phyloP scores from a whole-genome alignment of 345 rosid species.

The thale cress (Arabidopsis thaliana) region DNA sequence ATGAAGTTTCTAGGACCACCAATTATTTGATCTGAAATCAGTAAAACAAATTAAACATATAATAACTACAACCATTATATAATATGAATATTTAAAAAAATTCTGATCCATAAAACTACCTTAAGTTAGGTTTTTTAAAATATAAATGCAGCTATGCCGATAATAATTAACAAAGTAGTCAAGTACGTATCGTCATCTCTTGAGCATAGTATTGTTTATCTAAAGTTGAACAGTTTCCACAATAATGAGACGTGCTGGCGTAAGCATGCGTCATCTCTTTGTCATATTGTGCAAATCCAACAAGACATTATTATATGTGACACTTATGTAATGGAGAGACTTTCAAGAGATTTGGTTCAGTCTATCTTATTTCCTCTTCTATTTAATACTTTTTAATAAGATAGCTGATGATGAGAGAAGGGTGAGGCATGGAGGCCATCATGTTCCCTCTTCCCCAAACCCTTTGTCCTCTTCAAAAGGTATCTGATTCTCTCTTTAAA shows the following conservation, averaged over 20 bases:
- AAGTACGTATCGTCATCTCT: constrained; percentile 23
- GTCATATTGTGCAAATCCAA: constrained; percentile 43
- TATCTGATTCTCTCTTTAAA: constrained; percentile 16
- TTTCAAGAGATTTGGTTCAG: constrained; percentile 51
- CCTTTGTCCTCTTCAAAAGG: constrained; percentile 55
- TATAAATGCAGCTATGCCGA: too few species aligned
- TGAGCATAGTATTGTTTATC: neutral
- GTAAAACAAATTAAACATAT: constrained; percentile 1
- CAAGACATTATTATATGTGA: constrained; percentile 35
- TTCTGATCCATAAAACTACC: too few species aligned
- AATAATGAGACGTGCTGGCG: constrained; percentile 56
- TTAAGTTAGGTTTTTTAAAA: too few species aligned
- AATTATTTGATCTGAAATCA: constrained; percentile 3
- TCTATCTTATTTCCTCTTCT: constrained; percentile 12
- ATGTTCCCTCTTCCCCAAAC: constrained; percentile 76
- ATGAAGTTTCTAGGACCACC: constrained; percentile 28
- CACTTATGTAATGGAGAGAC: constrained; percentile 39
- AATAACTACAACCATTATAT: neutral
- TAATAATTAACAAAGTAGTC: neutral
- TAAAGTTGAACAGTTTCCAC: constrained; percentile 9
- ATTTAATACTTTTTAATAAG: constrained; percentile 11
- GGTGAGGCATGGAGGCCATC: constrained; percentile 78
- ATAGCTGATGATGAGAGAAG: constrained; percentile 47
- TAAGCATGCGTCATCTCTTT: constrained; percentile 58
- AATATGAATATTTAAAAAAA: neutral